Conservation (phyloP, 768 basidiomycete species). For the Tricholoma hemisulphureum region DNA sequence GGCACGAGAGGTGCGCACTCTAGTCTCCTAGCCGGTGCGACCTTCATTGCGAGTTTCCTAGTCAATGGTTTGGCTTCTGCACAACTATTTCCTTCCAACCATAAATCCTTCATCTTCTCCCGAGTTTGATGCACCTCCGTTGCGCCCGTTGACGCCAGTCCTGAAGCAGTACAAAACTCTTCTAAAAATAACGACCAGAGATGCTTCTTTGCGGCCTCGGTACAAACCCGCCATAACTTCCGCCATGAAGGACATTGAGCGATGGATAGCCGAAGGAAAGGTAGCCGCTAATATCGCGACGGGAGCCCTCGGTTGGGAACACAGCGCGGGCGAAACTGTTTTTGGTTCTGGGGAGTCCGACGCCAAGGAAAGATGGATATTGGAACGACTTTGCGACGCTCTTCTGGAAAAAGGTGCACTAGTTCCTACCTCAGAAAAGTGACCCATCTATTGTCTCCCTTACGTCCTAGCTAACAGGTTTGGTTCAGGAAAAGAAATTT, state of each 20-base stretch:
- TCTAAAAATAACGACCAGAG: constrained; percentile 59
- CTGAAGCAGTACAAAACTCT: constrained; percentile 74
- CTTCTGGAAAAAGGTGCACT: constrained; percentile 71
- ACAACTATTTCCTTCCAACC: constrained; percentile 82
- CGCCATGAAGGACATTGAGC: constrained; percentile 62
- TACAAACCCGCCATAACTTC: constrained; percentile 50
- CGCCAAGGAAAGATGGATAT: constrained; percentile 60
- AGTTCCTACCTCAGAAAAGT: constrained; percentile 87
- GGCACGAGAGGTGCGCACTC: constrained; percentile 55
- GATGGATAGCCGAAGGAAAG: constrained; percentile 76
- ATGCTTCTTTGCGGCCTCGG: constrained; percentile 55
- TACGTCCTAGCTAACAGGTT: constrained; percentile 46
- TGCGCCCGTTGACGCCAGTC: constrained; percentile 63
- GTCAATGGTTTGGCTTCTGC: constrained; percentile 81
- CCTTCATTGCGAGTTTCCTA: constrained; percentile 28
- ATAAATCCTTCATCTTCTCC: constrained; percentile 50
- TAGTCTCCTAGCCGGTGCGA: neutral
- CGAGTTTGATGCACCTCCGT: constrained; percentile 28
- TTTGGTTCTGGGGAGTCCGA: constrained; percentile 39
- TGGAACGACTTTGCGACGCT: constrained; percentile 64
- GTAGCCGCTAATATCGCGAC: constrained; percentile 53
- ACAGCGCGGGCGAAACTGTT: constrained; percentile 22
- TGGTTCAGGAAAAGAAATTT: constrained; percentile 54
- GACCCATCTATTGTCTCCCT: constrained; percentile 20
- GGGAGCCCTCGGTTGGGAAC: constrained; percentile 52